Evolutionary conservation across 1,139 yeast species (phyloP).

Genomic region (Hansenula lynferdii): DNA sequence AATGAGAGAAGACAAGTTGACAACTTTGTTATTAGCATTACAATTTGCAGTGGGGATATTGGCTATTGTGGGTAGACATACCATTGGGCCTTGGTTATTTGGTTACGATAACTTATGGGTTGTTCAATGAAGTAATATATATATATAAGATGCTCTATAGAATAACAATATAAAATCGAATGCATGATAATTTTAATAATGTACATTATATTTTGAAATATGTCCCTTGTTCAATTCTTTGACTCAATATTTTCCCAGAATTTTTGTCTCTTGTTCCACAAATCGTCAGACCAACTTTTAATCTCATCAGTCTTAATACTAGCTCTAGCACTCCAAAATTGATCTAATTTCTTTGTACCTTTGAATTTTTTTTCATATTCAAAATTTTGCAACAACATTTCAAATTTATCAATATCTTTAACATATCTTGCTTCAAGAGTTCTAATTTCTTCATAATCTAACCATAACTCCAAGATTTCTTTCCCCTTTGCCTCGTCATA

Average conservation of each 20-base stretch:
- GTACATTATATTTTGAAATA: too few species aligned
- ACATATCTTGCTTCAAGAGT: constrained; percentile 83
- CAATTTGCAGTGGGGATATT: constrained; percentile 65
- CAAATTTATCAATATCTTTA: constrained; percentile 92
- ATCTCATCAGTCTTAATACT: constrained; percentile 73
- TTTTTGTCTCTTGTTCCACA: constrained; percentile 51
- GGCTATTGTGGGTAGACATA: constrained; percentile 74
- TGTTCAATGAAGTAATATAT: constrained; percentile 6
- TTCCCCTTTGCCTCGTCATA: constrained; percentile 60
- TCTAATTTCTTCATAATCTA: constrained; percentile 84
- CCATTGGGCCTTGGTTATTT: constrained; percentile 79
- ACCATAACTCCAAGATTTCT: constrained; percentile 74
- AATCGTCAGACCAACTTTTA: constrained; percentile 62
- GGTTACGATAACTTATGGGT: constrained; percentile 76
- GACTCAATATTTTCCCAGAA: constrained; percentile 28
- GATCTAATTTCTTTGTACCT: constrained; percentile 53
- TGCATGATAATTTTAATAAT: too few species aligned
- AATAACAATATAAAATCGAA: background rate
- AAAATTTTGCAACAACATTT: constrained; percentile 84
- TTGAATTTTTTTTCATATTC: constrained; percentile 76
- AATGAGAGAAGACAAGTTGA: constrained; percentile 72
- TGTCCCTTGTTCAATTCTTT: background rate
- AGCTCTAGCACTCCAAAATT: constrained; percentile 61
- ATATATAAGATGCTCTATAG: background rate
- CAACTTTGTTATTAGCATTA: constrained; percentile 48